phyloP scores from a whole-genome alignment of 306 rosid genomes.

The Prunus padus region DNA sequence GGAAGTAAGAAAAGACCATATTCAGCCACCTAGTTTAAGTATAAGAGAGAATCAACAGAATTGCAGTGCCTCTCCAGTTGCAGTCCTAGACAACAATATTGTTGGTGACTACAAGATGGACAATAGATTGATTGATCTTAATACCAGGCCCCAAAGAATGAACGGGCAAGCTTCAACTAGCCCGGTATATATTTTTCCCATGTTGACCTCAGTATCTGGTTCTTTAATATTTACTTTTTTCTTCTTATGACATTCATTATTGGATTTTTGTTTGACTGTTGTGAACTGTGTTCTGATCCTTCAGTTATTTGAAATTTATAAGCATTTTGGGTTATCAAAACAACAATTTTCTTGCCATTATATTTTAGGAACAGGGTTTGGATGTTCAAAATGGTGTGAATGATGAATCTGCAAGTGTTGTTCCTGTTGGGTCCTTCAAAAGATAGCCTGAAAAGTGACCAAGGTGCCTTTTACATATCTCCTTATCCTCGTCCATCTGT shows the following conservation, averaged over 20 bases:
- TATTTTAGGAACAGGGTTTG: conserved; percentile 30
- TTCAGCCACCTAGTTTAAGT: conserved; percentile 25
- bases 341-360: neutral
- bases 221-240: neutral
- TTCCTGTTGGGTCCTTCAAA: conserved; percentile 33
- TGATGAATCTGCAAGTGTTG: conserved; percentile 35
- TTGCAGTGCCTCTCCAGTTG: conserved; percentile 31
- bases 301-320: conserved; percentile 10
- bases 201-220: neutral
- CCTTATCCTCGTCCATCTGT: neutral
- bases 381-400: conserved; percentile 34
- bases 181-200: conserved; percentile 32
- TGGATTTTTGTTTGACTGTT: neutral
- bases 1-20: conserved; percentile 32
- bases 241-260: neutral
- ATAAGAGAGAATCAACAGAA: conserved; percentile 30
- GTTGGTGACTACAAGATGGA: conserved; percentile 35
- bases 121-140: conserved; percentile 47
- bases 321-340: neutral
- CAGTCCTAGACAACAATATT: conserved; percentile 30
- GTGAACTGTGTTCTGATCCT: conserved; percentile 2
- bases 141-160: conserved; percentile 43
- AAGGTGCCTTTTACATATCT: conserved; percentile 18
- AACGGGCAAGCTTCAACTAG: conserved; percentile 38
- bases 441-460: conserved; percentile 29